Evolutionary conservation across 257 asterid genomes (phyloP).

Genomic region (Ilex asprella): DNA sequence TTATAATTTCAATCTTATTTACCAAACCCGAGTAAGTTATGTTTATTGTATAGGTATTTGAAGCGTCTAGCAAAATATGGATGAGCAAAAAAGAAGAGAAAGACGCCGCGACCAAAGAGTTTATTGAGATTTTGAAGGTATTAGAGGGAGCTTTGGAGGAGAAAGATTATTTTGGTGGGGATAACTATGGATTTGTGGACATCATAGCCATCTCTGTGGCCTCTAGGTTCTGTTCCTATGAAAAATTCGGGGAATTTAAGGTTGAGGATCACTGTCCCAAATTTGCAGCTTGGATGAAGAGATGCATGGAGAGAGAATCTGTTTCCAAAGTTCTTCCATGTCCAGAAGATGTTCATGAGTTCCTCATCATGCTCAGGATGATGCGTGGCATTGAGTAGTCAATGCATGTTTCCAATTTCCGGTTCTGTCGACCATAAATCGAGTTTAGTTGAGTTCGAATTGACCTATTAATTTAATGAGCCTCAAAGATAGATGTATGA

Average conservation of each 20-base stretch:
- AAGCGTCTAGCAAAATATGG: slow-evolving; percentile 45
- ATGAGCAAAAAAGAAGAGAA: slow-evolving; percentile 43
- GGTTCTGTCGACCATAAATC: no score
- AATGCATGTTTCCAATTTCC: neutral
- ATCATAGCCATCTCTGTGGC: slow-evolving; percentile 36
- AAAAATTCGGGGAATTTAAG: slow-evolving; percentile 55
- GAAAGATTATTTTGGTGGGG: slow-evolving; percentile 54
- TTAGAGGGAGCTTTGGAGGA: slow-evolving; percentile 66
- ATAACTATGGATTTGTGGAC: slow-evolving; percentile 54
- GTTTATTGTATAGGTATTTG: slow-evolving; percentile 36
- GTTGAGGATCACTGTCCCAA: slow-evolving; percentile 53
- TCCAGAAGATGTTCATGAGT: slow-evolving; percentile 37
- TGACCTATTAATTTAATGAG: no score
- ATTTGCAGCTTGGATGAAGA: slow-evolving; percentile 49
- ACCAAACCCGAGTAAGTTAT: no score
- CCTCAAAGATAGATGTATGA: no score
- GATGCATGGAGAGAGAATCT: slow-evolving; percentile 48
- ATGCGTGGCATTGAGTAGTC: slow-evolving; percentile 54
- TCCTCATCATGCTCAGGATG: slow-evolving; percentile 44
- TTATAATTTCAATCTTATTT: no score
- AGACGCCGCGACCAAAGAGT: slow-evolving; percentile 50
- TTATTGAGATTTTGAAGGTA: slow-evolving; percentile 51
- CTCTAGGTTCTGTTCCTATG: slow-evolving; percentile 58
- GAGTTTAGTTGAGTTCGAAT: no score
- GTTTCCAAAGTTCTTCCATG: slow-evolving; percentile 45